These are phyloP conservation scores for Chalciporus piperatoides DNA, from an alignment of 1,284 basidiomycete species.

Conservation along the genomic window DNA sequence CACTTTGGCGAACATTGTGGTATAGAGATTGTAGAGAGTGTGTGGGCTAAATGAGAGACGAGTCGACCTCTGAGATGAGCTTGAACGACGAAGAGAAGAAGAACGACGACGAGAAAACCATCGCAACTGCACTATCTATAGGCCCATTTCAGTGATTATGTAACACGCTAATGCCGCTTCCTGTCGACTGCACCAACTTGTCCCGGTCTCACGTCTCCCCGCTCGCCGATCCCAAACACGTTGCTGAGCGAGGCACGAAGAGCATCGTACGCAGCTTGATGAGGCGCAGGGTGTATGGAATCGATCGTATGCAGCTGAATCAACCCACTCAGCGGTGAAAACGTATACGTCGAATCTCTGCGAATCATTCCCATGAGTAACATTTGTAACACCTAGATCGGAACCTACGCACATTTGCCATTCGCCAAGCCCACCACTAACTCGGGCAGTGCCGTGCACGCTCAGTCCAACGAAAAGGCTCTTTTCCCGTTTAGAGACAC, in stretches of 20 bases:
- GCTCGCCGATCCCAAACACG: constrained; percentile 40
- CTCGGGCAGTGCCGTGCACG: constrained; percentile 55
- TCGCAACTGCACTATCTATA: constrained; percentile 6
- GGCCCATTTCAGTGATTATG: constrained; percentile 1
- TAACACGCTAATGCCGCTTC: not conserved
- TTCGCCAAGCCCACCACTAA: constrained; percentile 54
- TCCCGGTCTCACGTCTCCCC: constrained; percentile 22
- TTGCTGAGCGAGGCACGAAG: constrained; percentile 48
- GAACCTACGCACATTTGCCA: constrained; percentile 63
- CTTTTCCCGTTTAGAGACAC: constrained; percentile 41
- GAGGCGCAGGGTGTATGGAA: constrained; percentile 71
- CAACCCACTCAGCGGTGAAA: constrained; percentile 61
- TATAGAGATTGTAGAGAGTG: constrained; percentile 9
- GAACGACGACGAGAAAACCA: not conserved
- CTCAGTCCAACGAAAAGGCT: constrained; percentile 50
- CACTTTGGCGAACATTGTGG: constrained; percentile 43
- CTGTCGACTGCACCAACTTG: constrained; percentile 13
- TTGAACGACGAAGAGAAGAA: not conserved
- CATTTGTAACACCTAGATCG: not conserved
- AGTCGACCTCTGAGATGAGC: not conserved
- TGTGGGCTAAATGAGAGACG: constrained; percentile 14
- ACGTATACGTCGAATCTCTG: constrained; percentile 71
- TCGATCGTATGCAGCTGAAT: constrained; percentile 62
- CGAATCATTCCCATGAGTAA: constrained; percentile 5
- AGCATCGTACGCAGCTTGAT: constrained; percentile 64